Base-by-base conservation (phyloP, 495 filamentous ascomycete genomes). In the Daldinia loculata region DNA sequence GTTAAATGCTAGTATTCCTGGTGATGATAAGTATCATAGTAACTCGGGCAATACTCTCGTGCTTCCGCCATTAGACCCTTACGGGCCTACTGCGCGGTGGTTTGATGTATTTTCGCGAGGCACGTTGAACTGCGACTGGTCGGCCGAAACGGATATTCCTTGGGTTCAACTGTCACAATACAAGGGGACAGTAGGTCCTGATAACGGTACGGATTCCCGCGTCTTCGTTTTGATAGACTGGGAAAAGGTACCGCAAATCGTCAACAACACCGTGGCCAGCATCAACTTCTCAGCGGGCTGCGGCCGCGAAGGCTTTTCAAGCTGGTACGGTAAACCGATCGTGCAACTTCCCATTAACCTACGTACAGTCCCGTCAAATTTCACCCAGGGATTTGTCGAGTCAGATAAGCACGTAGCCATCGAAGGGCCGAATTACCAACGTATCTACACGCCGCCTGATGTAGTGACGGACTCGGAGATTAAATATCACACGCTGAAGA, bases 81-180 rank as follows among this genome's bases (percentile, higher is more conserved):
- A 89, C 69, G 86, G 88, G n/a, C 84, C 85, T 0, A 71, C 74
- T 2, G 83, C 81, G 1, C 85, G 89, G 57, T 92, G 84, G 80
- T 87, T 92, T 57, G 91, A 92, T 39, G 81, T 93, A 67, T 93
- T 88, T 75, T 84, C 82, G 34, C 83, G 87, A 30, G 91, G 91
- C 34, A 88, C 84, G 0, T 75, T 82, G 19, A 79, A 79, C 17
- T 90, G 90, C 74, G 76, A 78, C 56, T 93, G 88, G 84, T 83
- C 69, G 4, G 81, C 89, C 29, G 77, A 82, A 4, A 80, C 85
- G 1, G 78, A 80, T 59, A 74, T 83, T 29, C 67, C 83, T 4
- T 92, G 88, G 83, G 82, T 93, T 30, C 84, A 82, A 55, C 79
- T 89, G 8, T 86, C 86, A 3, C 82, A 85, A 30, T 79, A 78